Conservation (phyloP, 139 green algal genomes). For the Diplosphaera chodatii region DNA sequence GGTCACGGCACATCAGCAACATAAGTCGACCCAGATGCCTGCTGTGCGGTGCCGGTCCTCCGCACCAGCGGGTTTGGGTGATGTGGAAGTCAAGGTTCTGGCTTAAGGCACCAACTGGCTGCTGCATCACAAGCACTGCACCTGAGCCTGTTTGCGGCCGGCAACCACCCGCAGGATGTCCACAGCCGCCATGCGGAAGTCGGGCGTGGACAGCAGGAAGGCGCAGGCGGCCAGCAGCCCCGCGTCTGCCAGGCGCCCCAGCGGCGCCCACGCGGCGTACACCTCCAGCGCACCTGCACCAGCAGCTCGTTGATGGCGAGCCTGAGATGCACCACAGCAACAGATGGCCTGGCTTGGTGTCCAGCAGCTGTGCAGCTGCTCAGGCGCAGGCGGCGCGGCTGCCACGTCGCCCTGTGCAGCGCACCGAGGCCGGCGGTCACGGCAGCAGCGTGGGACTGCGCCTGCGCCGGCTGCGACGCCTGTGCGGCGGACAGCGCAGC, state of each 20-base stretch:
- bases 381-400: too few species aligned
- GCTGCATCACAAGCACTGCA: background rate
- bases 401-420: background rate
- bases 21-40: too few species aligned
- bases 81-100: too few species aligned
- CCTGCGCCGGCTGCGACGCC: slow-evolving; percentile 11
- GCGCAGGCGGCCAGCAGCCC: slow-evolving; percentile 51
- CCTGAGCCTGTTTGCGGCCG: slow-evolving; percentile 12
- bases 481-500: slow-evolving; percentile 13
- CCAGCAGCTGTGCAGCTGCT: too few species aligned
- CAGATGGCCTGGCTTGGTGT: too few species aligned
- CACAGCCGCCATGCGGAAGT: slow-evolving; percentile 53
- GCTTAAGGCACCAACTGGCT: background rate
- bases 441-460: slow-evolving; percentile 33
- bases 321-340: too few species aligned
- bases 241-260: slow-evolving; percentile 36
- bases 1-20: background rate
- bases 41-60: too few species aligned
- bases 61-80: too few species aligned
- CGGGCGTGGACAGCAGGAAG: slow-evolving; percentile 45
- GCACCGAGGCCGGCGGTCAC: slow-evolving; percentile 47
- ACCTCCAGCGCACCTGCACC: slow-evolving; percentile 14
- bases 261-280: slow-evolving; percentile 65
- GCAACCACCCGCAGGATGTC: slow-evolving; percentile 53
- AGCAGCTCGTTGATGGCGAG: too few species aligned